Evolutionary conservation across 2,329 filamentous ascomycete genomes (phyloP), one percentile per base, ranked within the genome.

Genomic region (Proliferodiscus dingleyae): DNA sequence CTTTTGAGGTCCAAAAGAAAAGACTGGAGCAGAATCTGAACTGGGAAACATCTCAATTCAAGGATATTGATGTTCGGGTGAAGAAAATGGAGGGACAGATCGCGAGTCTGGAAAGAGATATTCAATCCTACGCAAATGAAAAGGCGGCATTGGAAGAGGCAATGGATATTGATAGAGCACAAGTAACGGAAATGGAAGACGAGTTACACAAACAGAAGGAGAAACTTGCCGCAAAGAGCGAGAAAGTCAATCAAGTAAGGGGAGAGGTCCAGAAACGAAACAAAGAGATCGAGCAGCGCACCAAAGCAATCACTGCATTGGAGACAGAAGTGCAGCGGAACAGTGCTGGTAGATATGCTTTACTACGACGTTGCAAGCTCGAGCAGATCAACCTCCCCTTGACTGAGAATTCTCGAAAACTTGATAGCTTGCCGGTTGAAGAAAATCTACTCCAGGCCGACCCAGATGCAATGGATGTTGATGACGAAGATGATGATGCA

Each of bases 341-440:
- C 61, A 87, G 85, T 47, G 83, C 89, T 0, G 82, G 80, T 58
- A 87, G 93, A 63, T 95, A 95, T 63, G 83, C 83, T 36, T 71
- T 95, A 37, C 77, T 98, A 42, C 82, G 89, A 61, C 82, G 88
- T 51, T 97, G 91, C 72, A 91, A 94, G 63, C 81, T 98, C 37
- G 91, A 97, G 63, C 90, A 96, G 61, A 87, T 97, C 55, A 81
- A 85, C 52, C 77, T 98, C 47, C 93, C 93, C 2, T 74, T 98
- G 18, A 71, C 75, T 2, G 71, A 81, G 46, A 83, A 83, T 19
- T 95, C 89, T 2, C 72, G 71, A 26, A 70, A 72, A 5, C 73
- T 98, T 19, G 89, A 95, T 58, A 80, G 84, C 52, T 74, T 98
- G 41, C 93, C 93, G 3, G 89, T 94, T 58, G 89, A 95, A 56